A percentile compares a stretch with the other conserved stretches of the same genome.
Conservation (phyloP, 176 grass and related monocot species). For the Poa pratensis region DNA sequence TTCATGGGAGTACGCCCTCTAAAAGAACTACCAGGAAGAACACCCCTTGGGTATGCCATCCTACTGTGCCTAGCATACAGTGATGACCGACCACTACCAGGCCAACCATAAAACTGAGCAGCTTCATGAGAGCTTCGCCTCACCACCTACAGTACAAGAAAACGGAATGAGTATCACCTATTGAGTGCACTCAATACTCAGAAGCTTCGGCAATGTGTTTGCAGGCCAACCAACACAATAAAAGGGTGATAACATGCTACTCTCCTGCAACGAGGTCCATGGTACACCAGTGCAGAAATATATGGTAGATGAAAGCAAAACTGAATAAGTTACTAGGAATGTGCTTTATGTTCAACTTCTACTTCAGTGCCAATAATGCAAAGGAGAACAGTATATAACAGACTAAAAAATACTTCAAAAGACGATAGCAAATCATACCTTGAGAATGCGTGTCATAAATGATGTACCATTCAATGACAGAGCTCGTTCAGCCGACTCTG, state of each 20-base stretch:
- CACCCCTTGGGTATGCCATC: constrained; percentile 65
- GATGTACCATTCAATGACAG: constrained; percentile 92
- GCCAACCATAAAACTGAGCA: constrained; percentile 79
- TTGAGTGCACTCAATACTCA: background rate
- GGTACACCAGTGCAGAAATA: background rate
- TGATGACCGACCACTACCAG: constrained; percentile 52
- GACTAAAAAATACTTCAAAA: background rate
- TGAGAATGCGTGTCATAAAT: constrained; percentile 93
- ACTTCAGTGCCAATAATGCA: background rate
- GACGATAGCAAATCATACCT: constrained; percentile 54
- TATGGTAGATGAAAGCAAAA: background rate
- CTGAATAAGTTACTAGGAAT: constrained; percentile 22
- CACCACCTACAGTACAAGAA: constrained; percentile 65
- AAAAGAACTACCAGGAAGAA: constrained; percentile 52
- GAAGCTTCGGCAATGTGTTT: background rate
- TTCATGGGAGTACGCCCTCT: constrained; percentile 65
- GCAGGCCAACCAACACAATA: background rate
- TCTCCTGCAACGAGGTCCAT: constrained; percentile 12
- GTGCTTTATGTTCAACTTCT: background rate
- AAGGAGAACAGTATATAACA: background rate
- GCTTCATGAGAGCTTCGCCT: constrained; percentile 82
- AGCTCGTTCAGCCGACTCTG: constrained; percentile 84
- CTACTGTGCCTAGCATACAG: constrained; percentile 63
- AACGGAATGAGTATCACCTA: background rate
- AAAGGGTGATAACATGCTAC: background rate